These are phyloP conservation scores for Cyberlindnera maclurae DNA, from an alignment of 805 yeast species.

Conservation along the genomic window DNA sequence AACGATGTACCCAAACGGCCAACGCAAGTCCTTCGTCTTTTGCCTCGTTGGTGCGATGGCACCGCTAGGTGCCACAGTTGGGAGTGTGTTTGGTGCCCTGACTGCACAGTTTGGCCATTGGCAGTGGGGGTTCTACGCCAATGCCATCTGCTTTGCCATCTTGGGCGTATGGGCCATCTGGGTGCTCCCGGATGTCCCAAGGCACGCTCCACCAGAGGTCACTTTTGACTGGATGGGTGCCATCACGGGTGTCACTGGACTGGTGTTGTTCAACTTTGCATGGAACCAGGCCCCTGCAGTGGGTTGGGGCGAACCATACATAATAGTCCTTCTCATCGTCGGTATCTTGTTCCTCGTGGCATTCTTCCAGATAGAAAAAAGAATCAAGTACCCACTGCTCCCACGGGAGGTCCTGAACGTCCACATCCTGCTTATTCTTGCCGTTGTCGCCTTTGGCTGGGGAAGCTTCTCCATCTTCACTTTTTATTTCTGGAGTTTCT, in stretches of 20 bases:
- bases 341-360: constrained; percentile 36
- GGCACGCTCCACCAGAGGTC: constrained; percentile 15
- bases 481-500: constrained; percentile 51
- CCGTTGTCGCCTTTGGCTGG: constrained; percentile 60
- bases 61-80: constrained; percentile 52
- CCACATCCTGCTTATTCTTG: constrained; percentile 41
- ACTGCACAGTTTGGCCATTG: constrained; percentile 37
- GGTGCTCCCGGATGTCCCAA: constrained; percentile 27
- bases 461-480: constrained; percentile 71
- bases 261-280: constrained; percentile 57
- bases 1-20: constrained; percentile 37
- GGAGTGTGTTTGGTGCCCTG: constrained; percentile 44
- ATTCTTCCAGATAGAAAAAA: constrained; percentile 45
- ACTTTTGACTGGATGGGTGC: constrained; percentile 50
- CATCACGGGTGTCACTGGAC: constrained; percentile 46
- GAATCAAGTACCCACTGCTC: constrained; percentile 41
- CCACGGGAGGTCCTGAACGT: constrained; percentile 42
- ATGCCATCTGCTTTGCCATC: constrained; percentile 29
- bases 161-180: constrained; percentile 26
- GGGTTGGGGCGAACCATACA: constrained; percentile 59
- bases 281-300: constrained; percentile 72
- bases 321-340: constrained; percentile 47
- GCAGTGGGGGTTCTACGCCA: constrained; percentile 44
- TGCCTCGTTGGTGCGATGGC: constrained; percentile 53
- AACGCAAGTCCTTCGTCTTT: constrained; percentile 44